A percentile compares a stretch with the other conserved stretches of the same genome.
Conservation (phyloP, 2,329 filamentous ascomycete species). For the Paracorniculantispora psalliotae region DNA sequence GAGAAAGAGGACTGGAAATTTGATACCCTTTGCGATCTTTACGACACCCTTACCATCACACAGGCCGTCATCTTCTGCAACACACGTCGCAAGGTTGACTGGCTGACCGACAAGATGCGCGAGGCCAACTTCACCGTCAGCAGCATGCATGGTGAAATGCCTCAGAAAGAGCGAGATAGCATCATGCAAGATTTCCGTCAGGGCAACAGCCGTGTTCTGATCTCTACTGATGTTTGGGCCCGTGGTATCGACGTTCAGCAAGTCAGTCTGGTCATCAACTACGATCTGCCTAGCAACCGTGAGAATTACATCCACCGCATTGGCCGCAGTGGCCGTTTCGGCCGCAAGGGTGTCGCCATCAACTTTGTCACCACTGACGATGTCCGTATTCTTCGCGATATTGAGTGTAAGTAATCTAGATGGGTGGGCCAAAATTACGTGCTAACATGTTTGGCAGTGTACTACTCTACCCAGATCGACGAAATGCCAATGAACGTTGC, state of each 20-base stretch:
- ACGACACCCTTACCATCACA: constrained; percentile 97
- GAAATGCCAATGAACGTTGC: constrained; percentile 98
- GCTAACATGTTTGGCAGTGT: constrained; percentile 54
- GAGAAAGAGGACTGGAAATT: constrained; percentile 99
- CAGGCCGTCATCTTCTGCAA: constrained; percentile 99
- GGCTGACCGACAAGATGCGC: constrained; percentile 98
- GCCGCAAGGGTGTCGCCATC: constrained; percentile 97
- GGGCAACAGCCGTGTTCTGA: constrained; percentile 91
- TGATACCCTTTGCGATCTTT: constrained; percentile 95
- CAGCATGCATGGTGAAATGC: constrained; percentile 99
- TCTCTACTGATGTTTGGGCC: constrained; percentile 97
- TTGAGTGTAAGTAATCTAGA: constrained; percentile 64
- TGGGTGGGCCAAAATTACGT: not conserved
- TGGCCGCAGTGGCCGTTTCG: constrained; percentile 90
- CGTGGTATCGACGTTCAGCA: constrained; percentile 99
- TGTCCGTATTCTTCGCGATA: constrained; percentile 93
- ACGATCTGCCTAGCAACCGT: constrained; percentile 95
- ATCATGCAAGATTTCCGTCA: constrained; percentile 99
- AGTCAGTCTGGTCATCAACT: constrained; percentile 97
- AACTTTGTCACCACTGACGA: constrained; percentile 99
- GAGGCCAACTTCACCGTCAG: constrained; percentile 98
- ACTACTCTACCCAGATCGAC: constrained; percentile 95
- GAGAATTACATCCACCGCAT: constrained; percentile 99
- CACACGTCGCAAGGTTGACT: constrained; percentile 97
- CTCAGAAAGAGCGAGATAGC: constrained; percentile 93